These are phyloP conservation scores for Flaveria sonorensis DNA, from an alignment of 129 eudicot genomes.

Conservation along the genomic window DNA sequence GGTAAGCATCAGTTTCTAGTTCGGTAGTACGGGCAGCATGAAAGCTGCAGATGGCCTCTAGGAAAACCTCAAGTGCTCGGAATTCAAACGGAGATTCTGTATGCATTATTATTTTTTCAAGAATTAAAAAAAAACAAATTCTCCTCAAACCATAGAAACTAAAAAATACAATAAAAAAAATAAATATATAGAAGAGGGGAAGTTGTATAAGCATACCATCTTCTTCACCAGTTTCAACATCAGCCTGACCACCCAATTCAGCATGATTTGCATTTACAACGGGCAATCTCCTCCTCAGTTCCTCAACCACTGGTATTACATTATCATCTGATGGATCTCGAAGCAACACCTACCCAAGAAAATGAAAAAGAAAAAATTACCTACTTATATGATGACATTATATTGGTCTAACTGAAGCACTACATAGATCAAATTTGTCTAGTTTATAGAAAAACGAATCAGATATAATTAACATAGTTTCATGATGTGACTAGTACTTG, in stretches of 20 bases:
- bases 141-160: not conserved
- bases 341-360: constrained; percentile 63
- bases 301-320: constrained; percentile 86
- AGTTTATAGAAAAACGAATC: not conserved
- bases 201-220: constrained; percentile 57
- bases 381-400: not conserved
- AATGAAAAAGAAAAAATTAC: not conserved
- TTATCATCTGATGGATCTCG: constrained; percentile 86
- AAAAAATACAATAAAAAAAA: not conserved
- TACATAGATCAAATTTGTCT: not conserved
- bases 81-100: constrained; percentile 96
- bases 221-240: constrained; percentile 75
- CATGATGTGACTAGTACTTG: not conserved
- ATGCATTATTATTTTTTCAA: not conserved
- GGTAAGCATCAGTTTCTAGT: constrained; percentile 86
- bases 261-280: constrained; percentile 40
- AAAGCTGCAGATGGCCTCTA: constrained; percentile 90
- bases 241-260: constrained; percentile 51
- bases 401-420: not conserved
- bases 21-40: constrained; percentile 85
- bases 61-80: constrained; percentile 83
- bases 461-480: not conserved
- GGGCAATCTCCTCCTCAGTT: constrained; percentile 71
- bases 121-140: not conserved
- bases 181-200: not conserved